Percentiles rank a stretch among this genome's conserved stretches.
phyloP scores from a whole-genome alignment of 768 basidiomycete genomes.

The Leccinum ochraceum region DNA sequence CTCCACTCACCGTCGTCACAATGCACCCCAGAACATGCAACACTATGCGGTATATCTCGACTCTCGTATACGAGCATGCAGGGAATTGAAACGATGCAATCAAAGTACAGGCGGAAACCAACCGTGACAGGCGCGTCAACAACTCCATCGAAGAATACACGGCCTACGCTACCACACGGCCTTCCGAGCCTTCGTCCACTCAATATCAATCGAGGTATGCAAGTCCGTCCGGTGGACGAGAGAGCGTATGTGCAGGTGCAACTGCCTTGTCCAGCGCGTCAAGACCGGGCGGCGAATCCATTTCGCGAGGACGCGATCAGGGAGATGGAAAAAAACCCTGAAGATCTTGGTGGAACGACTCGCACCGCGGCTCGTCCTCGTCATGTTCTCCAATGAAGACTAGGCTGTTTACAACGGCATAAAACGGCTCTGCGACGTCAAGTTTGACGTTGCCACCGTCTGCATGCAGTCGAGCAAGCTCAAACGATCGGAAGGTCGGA shows the following conservation, averaged over 20 bases:
- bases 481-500: conserved; percentile 47
- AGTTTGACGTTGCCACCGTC: conserved; percentile 54
- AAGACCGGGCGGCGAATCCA: conserved; percentile 43
- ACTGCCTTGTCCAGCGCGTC: conserved; percentile 52
- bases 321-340: conserved; percentile 14
- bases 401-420: conserved; percentile 49
- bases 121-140: no score
- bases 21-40: no score
- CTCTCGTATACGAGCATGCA: no score
- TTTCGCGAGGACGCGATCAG: conserved; percentile 50
- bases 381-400: conserved; percentile 50
- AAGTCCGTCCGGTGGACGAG: conserved; percentile 33
- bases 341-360: not conserved
- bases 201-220: conserved; percentile 55
- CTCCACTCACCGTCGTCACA: no score
- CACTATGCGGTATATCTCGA: no score
- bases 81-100: no score
- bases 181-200: no score
- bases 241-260: conserved; percentile 35
- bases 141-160: no score
- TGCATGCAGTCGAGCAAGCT: conserved; percentile 74
- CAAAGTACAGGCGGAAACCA: no score
- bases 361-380: conserved; percentile 35
- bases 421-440: conserved; percentile 50
- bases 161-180: no score